phyloP scores from a whole-genome alignment of 129 eudicot genomes.

The sunflower (Helianthus annuus) region HanXRQr2.0-SUNRISE NC_035439.2:143367861-143368360 shows the following conservation, averaged over 20 bases:
- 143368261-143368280: not conserved
- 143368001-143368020: too few species aligned
- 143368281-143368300: not conserved
- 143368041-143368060: constrained; percentile 5
- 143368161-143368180: not conserved
- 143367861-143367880: too few species aligned
- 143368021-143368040: constrained; percentile 16
- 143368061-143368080: constrained; percentile 79
- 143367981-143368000: too few species aligned
- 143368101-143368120: constrained; percentile 98
- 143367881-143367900: too few species aligned
- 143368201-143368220: not conserved
- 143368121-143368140: constrained; percentile 60
- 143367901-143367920: too few species aligned
- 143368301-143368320: constrained; percentile 14
- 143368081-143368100: constrained; percentile 95
- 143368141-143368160: constrained; percentile 8
- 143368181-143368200: not conserved
- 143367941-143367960: too few species aligned
- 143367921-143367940: too few species aligned
- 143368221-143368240: not conserved
- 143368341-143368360: constrained; percentile 99
- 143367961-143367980: too few species aligned
- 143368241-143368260: not conserved
- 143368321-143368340: constrained; percentile 87